phyloP scores from a whole-genome alignment of 805 yeast genomes.

The Myxozyma mucilagina region DNA sequence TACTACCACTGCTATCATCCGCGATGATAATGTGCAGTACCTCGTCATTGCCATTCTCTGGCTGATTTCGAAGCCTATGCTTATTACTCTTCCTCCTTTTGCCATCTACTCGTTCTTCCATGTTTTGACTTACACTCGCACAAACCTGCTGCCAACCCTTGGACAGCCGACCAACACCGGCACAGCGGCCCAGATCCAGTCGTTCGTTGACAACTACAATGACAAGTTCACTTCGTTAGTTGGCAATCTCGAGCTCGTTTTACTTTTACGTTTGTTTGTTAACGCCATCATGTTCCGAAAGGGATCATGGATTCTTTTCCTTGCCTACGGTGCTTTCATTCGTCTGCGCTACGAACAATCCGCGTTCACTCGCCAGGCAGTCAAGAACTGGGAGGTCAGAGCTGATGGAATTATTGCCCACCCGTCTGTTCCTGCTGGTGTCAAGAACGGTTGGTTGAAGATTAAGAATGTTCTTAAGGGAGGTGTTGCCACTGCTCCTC shows the following conservation, averaged over 20 bases:
- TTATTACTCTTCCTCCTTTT: constrained; percentile 70
- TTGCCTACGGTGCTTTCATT: constrained; percentile 60
- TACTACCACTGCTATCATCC: constrained; percentile 41
- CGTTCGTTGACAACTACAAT: constrained; percentile 55
- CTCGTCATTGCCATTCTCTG: constrained; percentile 54
- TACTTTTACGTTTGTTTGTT: constrained; percentile 45
- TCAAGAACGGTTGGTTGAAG: constrained; percentile 53
- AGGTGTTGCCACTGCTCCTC: constrained; percentile 16
- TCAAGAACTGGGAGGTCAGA: constrained; percentile 69
- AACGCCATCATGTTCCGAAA: constrained; percentile 61
- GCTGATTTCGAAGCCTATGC: constrained; percentile 60
- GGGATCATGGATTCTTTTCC: constrained; percentile 57
- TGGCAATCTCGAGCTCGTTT: constrained; percentile 56
- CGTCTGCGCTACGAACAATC: constrained; percentile 78
- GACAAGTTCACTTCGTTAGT: constrained; percentile 60
- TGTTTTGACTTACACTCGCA: constrained; percentile 66
- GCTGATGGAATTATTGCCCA: constrained; percentile 58
- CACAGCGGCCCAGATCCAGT: constrained; percentile 41
- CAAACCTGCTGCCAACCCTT: constrained; percentile 65
- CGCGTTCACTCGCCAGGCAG: constrained; percentile 64
- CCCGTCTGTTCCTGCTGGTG: constrained; percentile 53
- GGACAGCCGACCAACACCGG: constrained; percentile 41
- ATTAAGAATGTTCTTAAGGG: constrained; percentile 42
- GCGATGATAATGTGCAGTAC: constrained; percentile 75
- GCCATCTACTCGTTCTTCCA: constrained; percentile 80